Evolutionary conservation across 140 eudicot species (phyloP), one percentile per base, ranked within the genome.

Genomic region (Erigeron philadelphicus): DNA sequence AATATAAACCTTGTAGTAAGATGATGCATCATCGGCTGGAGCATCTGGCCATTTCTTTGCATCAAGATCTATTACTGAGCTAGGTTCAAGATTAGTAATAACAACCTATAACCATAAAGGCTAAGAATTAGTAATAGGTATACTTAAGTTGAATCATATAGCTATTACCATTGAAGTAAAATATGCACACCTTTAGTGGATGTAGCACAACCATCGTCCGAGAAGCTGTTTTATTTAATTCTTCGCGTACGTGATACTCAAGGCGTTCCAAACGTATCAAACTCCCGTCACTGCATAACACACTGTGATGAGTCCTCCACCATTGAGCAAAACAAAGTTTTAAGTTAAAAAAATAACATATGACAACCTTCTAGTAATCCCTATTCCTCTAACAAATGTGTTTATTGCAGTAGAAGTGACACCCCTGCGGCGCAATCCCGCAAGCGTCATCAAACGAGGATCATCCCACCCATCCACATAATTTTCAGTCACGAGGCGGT

Each of bases 1-100:
- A 25, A 43, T 21, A 18, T 63, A 64, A 56, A 94, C 99, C 95
- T 94, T 94, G 74, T 89, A 94, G 66, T 74, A 75, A 10, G 95
- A 90, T 44, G 97, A 83, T 12, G 89, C 64, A 17, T 89, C 96
- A 66, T 89, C 91, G 9, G 79, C 72, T 61, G 86, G 97, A 38
- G 99, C 91, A 77, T 94, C 97, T 4, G 97, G 99, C 99, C 99
- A 94, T 81, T 79, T 94, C 84, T 94, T 94, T 49, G 99, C 99
- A 85, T 89, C 95, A 78, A 87, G 90, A 70, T 94, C 84, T 71
- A 78, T 85, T 23, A 87, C 84, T 35, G 81, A 72, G 47, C 81
- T 84, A 44, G 83, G 79, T 56, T 89, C 99, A 54, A 94, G 72
- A 81, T 94, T 94, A 64, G 97, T 89, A 49, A 94, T 85, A 57